phyloP scores from a whole-genome alignment of 768 basidiomycete species.

The Mycena leptocephala region DNA sequence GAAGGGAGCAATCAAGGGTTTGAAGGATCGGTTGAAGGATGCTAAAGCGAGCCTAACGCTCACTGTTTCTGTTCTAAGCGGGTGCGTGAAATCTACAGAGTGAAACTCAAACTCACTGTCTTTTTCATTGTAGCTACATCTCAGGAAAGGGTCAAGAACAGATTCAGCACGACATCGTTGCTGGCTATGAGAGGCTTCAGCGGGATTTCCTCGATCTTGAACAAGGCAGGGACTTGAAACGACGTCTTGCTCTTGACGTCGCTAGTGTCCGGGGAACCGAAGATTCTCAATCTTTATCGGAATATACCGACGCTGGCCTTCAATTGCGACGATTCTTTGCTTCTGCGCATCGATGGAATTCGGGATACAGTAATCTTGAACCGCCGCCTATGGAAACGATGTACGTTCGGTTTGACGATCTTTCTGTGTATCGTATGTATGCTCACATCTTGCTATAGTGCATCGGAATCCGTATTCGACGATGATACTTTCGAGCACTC shows the following conservation, averaged over 20 bases:
- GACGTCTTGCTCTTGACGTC: too few relatives aligned
- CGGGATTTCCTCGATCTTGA: too few relatives aligned
- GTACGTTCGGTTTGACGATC: not conserved
- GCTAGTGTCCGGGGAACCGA: too few relatives aligned
- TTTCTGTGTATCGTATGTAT: not conserved
- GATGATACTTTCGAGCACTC: too few relatives aligned
- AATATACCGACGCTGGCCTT: not conserved
- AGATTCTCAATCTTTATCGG: not conserved
- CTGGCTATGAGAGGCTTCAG: too few relatives aligned
- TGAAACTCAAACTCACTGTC: not conserved
- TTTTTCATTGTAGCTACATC: not conserved
- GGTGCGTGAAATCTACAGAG: not conserved
- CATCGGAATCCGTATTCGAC: not conserved
- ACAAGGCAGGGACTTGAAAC: too few relatives aligned
- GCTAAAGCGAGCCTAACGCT: constrained; percentile 1
- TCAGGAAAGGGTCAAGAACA: too few relatives aligned
- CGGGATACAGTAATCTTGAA: not conserved
- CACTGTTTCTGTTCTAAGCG: not conserved
- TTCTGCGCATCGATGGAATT: not conserved
- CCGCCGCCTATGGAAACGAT: not conserved
- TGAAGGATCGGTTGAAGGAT: constrained; percentile 4
- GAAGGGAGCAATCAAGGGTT: too few relatives aligned
- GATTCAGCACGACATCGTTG: too few relatives aligned
- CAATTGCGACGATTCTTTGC: constrained; percentile 5
- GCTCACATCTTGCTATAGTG: not conserved